Evolutionary conservation across 441 rosid species (phyloP), one percentile per base, ranked within the genome.

Genomic region (Corymbia calophylla): DNA sequence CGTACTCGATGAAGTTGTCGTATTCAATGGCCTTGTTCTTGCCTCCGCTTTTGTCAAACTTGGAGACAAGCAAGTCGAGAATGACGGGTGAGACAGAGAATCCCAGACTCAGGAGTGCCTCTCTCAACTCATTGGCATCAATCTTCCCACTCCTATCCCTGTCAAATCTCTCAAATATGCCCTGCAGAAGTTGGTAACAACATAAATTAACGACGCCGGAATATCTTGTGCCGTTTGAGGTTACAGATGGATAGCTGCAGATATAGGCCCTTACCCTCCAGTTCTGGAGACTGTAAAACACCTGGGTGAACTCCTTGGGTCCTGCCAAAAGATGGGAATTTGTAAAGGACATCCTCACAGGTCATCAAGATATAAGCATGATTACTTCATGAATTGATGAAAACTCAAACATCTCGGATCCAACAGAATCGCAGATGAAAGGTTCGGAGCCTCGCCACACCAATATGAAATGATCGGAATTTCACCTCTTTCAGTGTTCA

Each of bases 1-100:
- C 95, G 58, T 94, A 97, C 99, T 97, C 99, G 68, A 97, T 96
- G 94, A 97, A 97, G 92, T 96, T 97, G 89, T 97, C 99, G 81
- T 97, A 97, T 92, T 97, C 99, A 39, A 97, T 95, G 82, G 97
- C 97, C 91, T 48, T 95, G 87, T 80, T 92, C 91, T 86, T 94
- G 90, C 99, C 99, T 89, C 98, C 98, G 8, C 91, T 94, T 90
- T 96, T 97, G 89, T 97, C 99, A 31, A 91, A 97, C 94, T 97
- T 97, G 3, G 99, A 93, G 49, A 97, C 98, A 1, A 97, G 94
- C 91, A 97, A 91, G 55, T 97, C 97, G 90, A 97, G 90, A 66
- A 97, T 91, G 39, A 92, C 91, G 0, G 98, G 97, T 6, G 99
- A 94, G 35, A 96, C 96, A 0, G 97, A 80, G 91, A 95, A 97